Evolutionary conservation across 2,329 filamentous ascomycete species (phyloP), one percentile per base, ranked within the genome.

Genomic region (Arthroderma sp.): DNA sequence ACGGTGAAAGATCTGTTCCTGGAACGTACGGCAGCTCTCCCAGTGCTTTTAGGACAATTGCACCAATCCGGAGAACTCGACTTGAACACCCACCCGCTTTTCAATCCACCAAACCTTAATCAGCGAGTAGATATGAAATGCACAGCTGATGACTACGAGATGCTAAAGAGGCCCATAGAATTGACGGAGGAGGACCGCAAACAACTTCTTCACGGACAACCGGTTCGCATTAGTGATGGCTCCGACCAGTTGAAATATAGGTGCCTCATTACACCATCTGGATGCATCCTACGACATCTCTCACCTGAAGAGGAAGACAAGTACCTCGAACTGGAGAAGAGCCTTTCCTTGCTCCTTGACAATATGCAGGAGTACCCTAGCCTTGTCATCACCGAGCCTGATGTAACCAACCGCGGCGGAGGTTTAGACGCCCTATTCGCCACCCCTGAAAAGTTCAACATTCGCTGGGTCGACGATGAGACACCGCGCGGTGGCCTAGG

Each of bases 351-450:
- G 27, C 47, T 54, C 15, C 50, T 55, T 7, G 62, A 62, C 47
- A 57, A 54, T 33, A 61, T 59, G 38, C 58, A 64, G 43, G 62
- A 66, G 47, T 66, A 63, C 48, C 63, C 64, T 2, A 53, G 56
- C 2, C 50, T 59, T 3, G 53, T 58, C 3, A 54, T 61, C 37
- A 59, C 65, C 6, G 58, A 65, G 15, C 60, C 64, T 3, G 66
- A 69, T 39, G 53, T 57, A n/a, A 64, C 59, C 40, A 69, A 70
- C 47, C 61, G 65, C 28, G 61, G 57, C 30, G 67, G 67, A 5
- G 66, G 66, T 2, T 55, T 70, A 29, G 66, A 69, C 45, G 63
- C 65, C 5, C 61, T 70, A 11, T 66, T 66, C 30, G 61, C 64
- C 10, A 63, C 61, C 2, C 65, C 67, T 1, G 67, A 68, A 47